These are phyloP conservation scores for Botrytis paeoniae DNA, from an alignment of 2,329 filamentous ascomycete species.

Conservation along the genomic window DNA sequence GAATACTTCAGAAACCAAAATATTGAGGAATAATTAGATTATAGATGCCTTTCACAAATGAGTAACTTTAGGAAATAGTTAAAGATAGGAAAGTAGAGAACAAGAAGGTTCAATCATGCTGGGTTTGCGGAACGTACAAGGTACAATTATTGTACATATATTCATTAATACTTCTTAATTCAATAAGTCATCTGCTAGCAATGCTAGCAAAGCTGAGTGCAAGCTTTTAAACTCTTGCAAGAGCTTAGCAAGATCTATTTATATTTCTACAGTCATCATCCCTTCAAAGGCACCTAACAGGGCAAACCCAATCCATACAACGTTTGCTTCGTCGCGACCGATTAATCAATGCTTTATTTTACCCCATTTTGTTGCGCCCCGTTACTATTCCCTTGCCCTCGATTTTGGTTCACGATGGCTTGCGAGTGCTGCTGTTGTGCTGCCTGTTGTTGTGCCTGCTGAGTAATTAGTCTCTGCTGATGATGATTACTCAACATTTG, in stretches of 20 bases:
- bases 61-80: neutral
- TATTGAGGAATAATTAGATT: neutral
- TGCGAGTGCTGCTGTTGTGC: slow-evolving; percentile 31
- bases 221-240: neutral
- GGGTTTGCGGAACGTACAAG: neutral
- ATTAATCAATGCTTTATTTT: slow-evolving; percentile 8
- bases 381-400: slow-evolving; percentile 20
- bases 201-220: neutral
- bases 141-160: neutral
- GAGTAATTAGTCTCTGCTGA: slow-evolving; percentile 35
- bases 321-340: neutral
- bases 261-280: slow-evolving; percentile 17
- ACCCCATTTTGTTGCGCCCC: slow-evolving; percentile 21
- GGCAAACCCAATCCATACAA: neutral
- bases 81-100: neutral
- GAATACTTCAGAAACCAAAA: neutral
- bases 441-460: slow-evolving; percentile 6
- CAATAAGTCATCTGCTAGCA: slow-evolving; percentile 6
- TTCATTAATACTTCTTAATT: slow-evolving; percentile 9
- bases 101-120: neutral
- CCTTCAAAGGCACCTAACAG: neutral
- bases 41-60: neutral
- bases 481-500: slow-evolving; percentile 50
- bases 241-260: slow-evolving; percentile 11
- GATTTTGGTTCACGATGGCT: slow-evolving; percentile 1